phyloP scores from a whole-genome alignment of 768 basidiomycete genomes.

The Serendipita indica region DNA sequence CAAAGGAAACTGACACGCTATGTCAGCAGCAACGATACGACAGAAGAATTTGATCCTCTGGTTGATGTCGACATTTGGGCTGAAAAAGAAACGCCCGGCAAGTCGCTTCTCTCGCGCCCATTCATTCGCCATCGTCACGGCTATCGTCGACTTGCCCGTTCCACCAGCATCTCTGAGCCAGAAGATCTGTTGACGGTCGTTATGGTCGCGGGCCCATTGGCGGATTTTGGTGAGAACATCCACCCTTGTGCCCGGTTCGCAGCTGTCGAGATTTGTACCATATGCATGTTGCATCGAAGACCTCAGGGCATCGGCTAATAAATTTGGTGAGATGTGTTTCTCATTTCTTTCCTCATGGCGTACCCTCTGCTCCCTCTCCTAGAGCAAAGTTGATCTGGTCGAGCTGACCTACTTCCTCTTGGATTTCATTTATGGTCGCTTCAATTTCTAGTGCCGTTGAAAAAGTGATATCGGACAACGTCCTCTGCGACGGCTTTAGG shows the following conservation, averaged over 20 bases:
- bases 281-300: no score
- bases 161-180: neutral
- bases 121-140: neutral
- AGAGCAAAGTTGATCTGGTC: no score
- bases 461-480: no score
- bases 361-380: no score
- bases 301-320: no score
- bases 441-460: no score
- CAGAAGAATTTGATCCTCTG: neutral
- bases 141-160: constrained; percentile 3
- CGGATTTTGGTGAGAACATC: neutral
- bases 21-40: neutral
- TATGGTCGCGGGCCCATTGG: neutral
- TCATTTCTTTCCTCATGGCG: no score
- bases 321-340: no score
- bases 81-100: constrained; percentile 3
- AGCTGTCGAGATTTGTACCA: neutral
- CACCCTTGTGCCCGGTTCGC: neutral
- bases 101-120: neutral
- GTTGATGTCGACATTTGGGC: neutral
- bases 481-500: no score
- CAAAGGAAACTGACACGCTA: neutral
- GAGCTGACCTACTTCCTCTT: no score
- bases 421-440: no score
- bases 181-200: neutral